Evolutionary conservation across 345 rosid genomes (phyloP).

Genomic region (Ricinus communis): DNA sequence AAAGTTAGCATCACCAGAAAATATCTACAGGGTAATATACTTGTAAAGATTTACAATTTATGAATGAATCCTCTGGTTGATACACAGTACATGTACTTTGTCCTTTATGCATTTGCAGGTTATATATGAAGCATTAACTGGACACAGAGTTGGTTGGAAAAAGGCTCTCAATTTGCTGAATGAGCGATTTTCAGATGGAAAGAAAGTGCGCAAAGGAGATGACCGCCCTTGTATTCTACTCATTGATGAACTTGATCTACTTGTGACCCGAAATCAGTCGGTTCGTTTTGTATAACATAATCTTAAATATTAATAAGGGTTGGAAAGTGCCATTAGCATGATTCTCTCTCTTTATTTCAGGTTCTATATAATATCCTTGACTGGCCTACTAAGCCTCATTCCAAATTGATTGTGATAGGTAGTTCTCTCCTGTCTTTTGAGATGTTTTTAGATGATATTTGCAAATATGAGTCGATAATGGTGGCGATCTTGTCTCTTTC

Average conservation of each 20-base stretch:
- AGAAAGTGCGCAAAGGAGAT: slow-evolving; percentile 52
- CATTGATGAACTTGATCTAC: slow-evolving; percentile 95
- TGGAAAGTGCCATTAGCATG: slow-evolving; percentile 1
- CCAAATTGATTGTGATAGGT: slow-evolving; percentile 85
- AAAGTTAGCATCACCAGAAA: slow-evolving; percentile 89
- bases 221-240: slow-evolving; percentile 84
- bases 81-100: not conserved
- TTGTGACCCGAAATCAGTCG: slow-evolving; percentile 93
- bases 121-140: slow-evolving; percentile 88
- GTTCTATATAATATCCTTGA: slow-evolving; percentile 86
- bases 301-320: not conserved
- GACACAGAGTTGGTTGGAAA: slow-evolving; percentile 88
- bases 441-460: not conserved
- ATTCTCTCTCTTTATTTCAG: slow-evolving; percentile 34
- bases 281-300: slow-evolving; percentile 24
- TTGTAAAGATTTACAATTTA: not conserved
- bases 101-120: slow-evolving; percentile 65
- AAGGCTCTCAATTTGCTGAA: slow-evolving; percentile 80
- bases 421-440: not conserved
- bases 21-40: slow-evolving; percentile 62
- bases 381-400: slow-evolving; percentile 90
- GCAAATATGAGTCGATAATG: not conserved
- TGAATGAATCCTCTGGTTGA: slow-evolving; percentile 3
- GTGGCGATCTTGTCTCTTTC: slow-evolving; percentile 2
- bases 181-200: slow-evolving; percentile 77